Percentiles rank a stretch among this genome's conserved stretches.
phyloP scores from a whole-genome alignment of 345 rosid genomes.

The Salix viminalis region DNA sequence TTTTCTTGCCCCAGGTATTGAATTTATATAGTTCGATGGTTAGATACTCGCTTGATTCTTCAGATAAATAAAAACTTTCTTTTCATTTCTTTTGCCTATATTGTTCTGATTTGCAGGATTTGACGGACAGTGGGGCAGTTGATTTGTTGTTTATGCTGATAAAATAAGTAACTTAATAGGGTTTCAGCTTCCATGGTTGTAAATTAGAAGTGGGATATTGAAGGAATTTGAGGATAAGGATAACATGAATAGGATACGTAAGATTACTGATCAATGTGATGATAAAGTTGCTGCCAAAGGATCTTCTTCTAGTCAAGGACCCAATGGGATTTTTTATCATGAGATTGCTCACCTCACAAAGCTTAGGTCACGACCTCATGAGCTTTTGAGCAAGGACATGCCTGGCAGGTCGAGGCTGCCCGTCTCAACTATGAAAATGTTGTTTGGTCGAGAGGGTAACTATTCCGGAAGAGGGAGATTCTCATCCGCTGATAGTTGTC shows the following conservation, averaged over 20 bases:
- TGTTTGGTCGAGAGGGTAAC: slow-evolving; percentile 61
- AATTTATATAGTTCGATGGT: not conserved
- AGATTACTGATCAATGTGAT: slow-evolving; percentile 11
- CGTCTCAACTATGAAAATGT: slow-evolving; percentile 54
- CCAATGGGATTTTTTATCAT: slow-evolving; percentile 24
- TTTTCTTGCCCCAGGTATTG: not conserved
- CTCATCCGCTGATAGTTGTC: slow-evolving; percentile 54
- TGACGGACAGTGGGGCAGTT: not conserved
- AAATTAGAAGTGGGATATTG: not conserved
- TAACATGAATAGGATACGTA: slow-evolving; percentile 29
- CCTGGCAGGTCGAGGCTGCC: slow-evolving; percentile 30
- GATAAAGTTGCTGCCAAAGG: slow-evolving; percentile 18
- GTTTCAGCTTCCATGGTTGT: not conserved
- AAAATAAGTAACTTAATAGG: not conserved
- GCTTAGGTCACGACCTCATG: slow-evolving; percentile 47
- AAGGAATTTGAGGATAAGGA: not conserved
- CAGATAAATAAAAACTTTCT: not conserved
- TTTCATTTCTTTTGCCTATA: not conserved
- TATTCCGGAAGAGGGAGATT: slow-evolving; percentile 55
- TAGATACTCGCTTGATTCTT: not conserved
- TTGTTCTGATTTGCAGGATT: not conserved
- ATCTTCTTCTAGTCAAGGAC: slow-evolving; percentile 6
- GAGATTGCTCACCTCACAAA: slow-evolving; percentile 51
- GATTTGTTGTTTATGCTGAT: not conserved
- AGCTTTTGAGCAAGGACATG: slow-evolving; percentile 18